These are phyloP conservation scores for Xylaria scruposa DNA, from an alignment of 495 filamentous ascomycete genomes.

Conservation along the genomic window DNA sequence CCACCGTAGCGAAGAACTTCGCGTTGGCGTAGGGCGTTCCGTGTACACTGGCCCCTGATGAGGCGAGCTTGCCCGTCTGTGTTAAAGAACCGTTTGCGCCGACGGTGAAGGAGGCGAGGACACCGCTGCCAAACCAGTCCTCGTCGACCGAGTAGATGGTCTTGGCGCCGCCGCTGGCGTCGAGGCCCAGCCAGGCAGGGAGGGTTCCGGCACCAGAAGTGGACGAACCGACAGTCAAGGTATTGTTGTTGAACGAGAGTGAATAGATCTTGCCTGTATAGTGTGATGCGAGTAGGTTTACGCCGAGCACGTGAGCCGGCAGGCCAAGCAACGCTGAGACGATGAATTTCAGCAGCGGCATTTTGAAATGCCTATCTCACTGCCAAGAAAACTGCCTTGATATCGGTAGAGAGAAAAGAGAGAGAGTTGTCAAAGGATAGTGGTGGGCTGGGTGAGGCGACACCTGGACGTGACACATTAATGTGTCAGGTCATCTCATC, in stretches of 20 bases:
- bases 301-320: constrained; percentile 40
- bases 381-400: constrained; percentile 1
- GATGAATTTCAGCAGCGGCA: constrained; percentile 39
- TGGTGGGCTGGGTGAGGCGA: constrained; percentile 22
- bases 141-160: constrained; percentile 70
- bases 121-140: constrained; percentile 46
- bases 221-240: constrained; percentile 42
- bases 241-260: constrained; percentile 42
- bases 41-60: constrained; percentile 50
- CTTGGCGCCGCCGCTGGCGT: constrained; percentile 43
- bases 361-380: constrained; percentile 21
- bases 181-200: constrained; percentile 65
- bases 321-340: constrained; percentile 40
- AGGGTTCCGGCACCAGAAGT: constrained; percentile 44
- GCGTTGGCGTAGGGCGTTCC: constrained; percentile 49
- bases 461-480: background rate
- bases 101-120: constrained; percentile 51
- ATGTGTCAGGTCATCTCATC: constrained; percentile 21
- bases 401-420: constrained; percentile 3
- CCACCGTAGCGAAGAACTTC: constrained; percentile 52
- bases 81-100: constrained; percentile 48
- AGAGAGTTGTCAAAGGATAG: constrained; percentile 1
- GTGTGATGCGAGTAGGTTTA: constrained; percentile 50
- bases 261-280: constrained; percentile 51
- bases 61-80: constrained; percentile 41